Percentiles rank a stretch among this genome's conserved stretches.
Conservation (phyloP, 192 early-diverging fungal genomes). For the Mortierella alpina region DNA sequence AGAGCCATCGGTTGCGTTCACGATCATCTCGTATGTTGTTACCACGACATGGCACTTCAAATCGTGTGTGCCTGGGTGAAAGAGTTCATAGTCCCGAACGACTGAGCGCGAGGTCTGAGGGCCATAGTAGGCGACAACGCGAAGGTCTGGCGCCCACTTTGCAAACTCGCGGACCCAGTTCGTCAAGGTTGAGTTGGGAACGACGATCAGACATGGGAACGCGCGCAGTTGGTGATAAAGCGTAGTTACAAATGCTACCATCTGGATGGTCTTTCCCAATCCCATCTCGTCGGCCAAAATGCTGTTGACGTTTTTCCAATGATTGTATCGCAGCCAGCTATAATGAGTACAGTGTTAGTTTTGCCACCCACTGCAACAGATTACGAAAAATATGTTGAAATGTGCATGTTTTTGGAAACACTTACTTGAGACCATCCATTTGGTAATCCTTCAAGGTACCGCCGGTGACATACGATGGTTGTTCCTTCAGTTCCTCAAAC, state of each 20-base stretch:
- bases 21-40: constrained; percentile 70
- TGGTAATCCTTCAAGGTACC: constrained; percentile 76
- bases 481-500: constrained; percentile 63
- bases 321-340: constrained; percentile 79
- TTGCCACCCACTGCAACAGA: neutral
- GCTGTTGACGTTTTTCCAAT: constrained; percentile 64
- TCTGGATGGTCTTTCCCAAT: constrained; percentile 81
- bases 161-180: constrained; percentile 81
- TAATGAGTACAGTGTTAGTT: neutral
- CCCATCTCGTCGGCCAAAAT: constrained; percentile 86
- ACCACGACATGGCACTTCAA: constrained; percentile 79
- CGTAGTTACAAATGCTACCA: constrained; percentile 66
- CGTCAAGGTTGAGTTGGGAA: constrained; percentile 69
- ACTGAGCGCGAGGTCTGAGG: constrained; percentile 54
- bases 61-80: constrained; percentile 28
- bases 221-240: constrained; percentile 59
- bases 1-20: constrained; percentile 57
- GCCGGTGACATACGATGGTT: constrained; percentile 63
- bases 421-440: constrained; percentile 68
- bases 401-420: neutral
- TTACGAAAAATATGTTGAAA: neutral
- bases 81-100: constrained; percentile 66
- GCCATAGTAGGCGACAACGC: constrained; percentile 69
- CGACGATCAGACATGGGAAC: constrained; percentile 76
- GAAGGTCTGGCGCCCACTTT: constrained; percentile 75